Evolutionary conservation across 2,329 filamentous ascomycete species (phyloP), one percentile per base, ranked within the genome.

Genomic region (Diaporthe destruens): DNA sequence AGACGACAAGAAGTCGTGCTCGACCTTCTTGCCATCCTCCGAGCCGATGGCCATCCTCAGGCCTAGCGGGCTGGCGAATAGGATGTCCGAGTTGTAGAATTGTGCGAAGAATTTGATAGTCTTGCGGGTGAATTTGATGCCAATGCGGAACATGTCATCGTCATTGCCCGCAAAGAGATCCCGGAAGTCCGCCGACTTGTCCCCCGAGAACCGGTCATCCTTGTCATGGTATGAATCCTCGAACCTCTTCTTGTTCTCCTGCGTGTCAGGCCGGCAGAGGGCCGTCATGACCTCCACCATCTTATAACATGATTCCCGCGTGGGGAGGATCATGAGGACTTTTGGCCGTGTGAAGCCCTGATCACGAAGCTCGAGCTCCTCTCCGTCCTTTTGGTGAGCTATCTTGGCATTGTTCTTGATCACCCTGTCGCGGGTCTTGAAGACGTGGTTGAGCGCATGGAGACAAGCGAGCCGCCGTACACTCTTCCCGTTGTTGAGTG

Each of bases 261-360:
- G 94, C 78, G 98, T 95, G 72, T 98, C 95, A 0, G 94, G 93
- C 74, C 92, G 87, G 82, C 91, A 94, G 32, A 98, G 83, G 6
- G 90, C 87, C 54, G 92, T 91, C 56, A 99, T 94, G 53, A 89
- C 89, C 63, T 97, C 90, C 49, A 98, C 87, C 77, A 93, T 92
- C 65, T 91, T 90, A 36, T 93, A 92, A 76, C 94, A 97, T 0
- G 95, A 92, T 79, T 98, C 92, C 71, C 95, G 90, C 0, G 96
- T 98, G 4, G 96, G 96, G 0, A 98, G 85, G 23, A 99, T 86
- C 81, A 98, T 94, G 25, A 99, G 88, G 8, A 98, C 92, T 80
- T 98, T 98, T 9, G 96, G 96, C 6, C 96, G 88, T 0, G 96
- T 98, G 81, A 98, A 99, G 0, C 96, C 96, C 82, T 99, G 96